These are phyloP conservation scores for Rhododendron mucronatum DNA, from an alignment of 148 eudicot species.

Conservation along the genomic window DNA sequence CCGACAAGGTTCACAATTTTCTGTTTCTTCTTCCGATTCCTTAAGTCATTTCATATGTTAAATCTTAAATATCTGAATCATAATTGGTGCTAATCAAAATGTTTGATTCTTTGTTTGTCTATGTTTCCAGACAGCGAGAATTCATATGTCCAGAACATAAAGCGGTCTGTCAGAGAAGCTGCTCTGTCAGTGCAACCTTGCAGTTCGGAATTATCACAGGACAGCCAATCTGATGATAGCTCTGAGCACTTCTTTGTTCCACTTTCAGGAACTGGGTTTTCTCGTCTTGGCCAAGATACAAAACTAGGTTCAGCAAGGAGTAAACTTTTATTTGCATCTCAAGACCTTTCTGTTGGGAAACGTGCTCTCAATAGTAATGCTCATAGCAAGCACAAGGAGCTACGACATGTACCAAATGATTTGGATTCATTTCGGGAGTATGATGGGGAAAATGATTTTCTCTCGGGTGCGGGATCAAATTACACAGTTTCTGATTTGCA, in stretches of 20 bases:
- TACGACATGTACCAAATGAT: conserved; percentile 41
- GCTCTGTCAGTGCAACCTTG: conserved; percentile 64
- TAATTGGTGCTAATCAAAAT: not conserved
- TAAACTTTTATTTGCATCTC: conserved; percentile 46
- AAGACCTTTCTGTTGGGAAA: conserved; percentile 47
- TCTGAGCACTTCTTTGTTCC: conserved; percentile 97
- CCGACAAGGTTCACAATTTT: conserved; percentile 46
- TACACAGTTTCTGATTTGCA: conserved; percentile 58
- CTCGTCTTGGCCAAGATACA: conserved; percentile 53
- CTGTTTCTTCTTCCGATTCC: not conserved
- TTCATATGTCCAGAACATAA: conserved; percentile 58
- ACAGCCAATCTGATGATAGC: conserved; percentile 85
- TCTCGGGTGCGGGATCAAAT: conserved; percentile 61
- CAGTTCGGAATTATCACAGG: conserved; percentile 64
- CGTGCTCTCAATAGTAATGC: conserved; percentile 32
- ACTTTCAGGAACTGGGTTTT: conserved; percentile 65
- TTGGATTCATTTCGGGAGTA: conserved; percentile 56
- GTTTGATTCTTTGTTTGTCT: conserved; percentile 6
- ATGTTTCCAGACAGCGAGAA: conserved; percentile 52
- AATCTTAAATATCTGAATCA: not conserved
- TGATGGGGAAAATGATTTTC: conserved; percentile 58
- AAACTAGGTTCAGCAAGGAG: conserved; percentile 41
- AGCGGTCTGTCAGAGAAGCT: conserved; percentile 96
- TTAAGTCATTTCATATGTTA: not conserved
- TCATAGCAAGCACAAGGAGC: conserved; percentile 48